These are phyloP conservation scores for Solanum megistacrolobum DNA, from an alignment of 257 asterid species.

Conservation along the genomic window DNA sequence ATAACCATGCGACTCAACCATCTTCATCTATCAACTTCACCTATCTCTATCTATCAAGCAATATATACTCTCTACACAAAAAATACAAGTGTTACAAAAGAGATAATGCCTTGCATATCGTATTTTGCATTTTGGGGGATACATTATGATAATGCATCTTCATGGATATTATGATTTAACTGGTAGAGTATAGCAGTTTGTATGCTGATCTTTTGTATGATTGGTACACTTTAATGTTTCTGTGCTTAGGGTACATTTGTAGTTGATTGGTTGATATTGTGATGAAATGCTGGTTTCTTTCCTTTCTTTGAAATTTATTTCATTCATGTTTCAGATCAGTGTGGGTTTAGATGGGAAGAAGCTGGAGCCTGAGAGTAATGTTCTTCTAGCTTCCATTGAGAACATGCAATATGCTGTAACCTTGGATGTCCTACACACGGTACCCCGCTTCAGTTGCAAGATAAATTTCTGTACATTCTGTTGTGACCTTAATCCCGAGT, in stretches of 20 bases:
- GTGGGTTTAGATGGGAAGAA: slow-evolving; percentile 82
- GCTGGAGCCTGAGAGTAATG: slow-evolving; percentile 92
- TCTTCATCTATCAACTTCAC: neutral
- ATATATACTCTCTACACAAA: neutral
- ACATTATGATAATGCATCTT: neutral
- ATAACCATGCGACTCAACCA: neutral
- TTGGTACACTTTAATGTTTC: neutral
- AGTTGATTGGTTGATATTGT: neutral
- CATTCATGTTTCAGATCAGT: slow-evolving; percentile 45
- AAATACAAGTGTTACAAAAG: neutral
- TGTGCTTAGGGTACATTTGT: neutral
- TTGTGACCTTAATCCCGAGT: neutral
- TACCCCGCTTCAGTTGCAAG: slow-evolving; percentile 20
- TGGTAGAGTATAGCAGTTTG: neutral
- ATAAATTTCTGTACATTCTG: slow-evolving; percentile 1
- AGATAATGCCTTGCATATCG: neutral
- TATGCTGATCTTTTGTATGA: neutral
- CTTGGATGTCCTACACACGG: slow-evolving; percentile 80
- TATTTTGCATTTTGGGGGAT: neutral
- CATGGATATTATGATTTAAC: neutral
- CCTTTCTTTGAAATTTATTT: neutral
- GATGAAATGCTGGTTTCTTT: neutral
- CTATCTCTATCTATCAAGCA: neutral
- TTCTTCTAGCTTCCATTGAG: slow-evolving; percentile 92
- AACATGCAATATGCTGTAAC: slow-evolving; percentile 98